A percentile compares a stretch with the other conserved stretches of the same genome.
Conservation (phyloP, 106 monocot species). For the Dendrobium nobile region DNA sequence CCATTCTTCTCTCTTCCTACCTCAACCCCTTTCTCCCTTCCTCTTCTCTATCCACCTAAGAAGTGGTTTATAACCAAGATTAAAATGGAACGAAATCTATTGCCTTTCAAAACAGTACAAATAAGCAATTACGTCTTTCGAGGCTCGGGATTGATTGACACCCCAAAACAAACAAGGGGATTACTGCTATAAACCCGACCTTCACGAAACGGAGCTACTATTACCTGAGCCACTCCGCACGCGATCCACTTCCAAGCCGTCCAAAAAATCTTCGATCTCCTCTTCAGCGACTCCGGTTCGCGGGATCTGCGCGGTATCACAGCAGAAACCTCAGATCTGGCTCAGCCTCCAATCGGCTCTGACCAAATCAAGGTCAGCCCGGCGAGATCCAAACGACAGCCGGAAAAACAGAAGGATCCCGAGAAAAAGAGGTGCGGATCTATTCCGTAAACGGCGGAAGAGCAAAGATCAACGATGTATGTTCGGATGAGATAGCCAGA, state of each 20-base stretch:
- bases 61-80: neutral
- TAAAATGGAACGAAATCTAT: neutral
- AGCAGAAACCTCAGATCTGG: neutral
- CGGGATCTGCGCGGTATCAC: neutral
- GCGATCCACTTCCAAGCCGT: neutral
- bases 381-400: neutral
- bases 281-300: neutral
- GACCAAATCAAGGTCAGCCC: neutral
- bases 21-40: neutral
- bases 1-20: constrained; percentile 21
- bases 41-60: neutral
- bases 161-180: neutral
- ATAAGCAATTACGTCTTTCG: neutral
- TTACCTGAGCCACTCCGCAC: neutral
- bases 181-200: neutral
- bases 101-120: neutral
- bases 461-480: neutral
- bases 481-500: neutral
- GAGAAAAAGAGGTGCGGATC: neutral
- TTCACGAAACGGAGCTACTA: neutral
- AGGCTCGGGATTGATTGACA: neutral
- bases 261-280: neutral
- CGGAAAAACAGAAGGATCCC: neutral
- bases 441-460: neutral
- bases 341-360: neutral